A percentile compares a stretch with the other conserved stretches of the same genome.
Evolutionary conservation across 176 grass and related monocot species (phyloP).

Genomic region (Pontederia paniculata): DNA sequence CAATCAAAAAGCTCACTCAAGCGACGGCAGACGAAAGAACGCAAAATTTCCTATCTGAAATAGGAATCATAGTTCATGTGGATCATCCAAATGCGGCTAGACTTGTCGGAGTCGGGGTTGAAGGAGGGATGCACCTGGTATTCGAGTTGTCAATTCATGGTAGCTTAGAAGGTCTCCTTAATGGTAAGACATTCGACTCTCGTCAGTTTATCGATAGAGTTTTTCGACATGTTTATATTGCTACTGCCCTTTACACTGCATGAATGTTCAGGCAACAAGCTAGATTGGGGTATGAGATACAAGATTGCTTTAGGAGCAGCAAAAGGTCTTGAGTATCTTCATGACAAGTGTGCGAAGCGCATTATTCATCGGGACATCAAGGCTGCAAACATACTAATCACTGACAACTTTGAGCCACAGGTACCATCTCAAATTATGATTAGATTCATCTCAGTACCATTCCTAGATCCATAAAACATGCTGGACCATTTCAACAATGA

Average conservation of each 20-base stretch:
- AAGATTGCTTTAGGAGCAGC: slow-evolving; percentile 45
- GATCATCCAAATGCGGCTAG: slow-evolving; percentile 63
- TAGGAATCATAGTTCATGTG: slow-evolving; percentile 52
- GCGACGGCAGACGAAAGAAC: slow-evolving; percentile 16
- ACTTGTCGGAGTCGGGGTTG: slow-evolving; percentile 51
- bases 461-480: no score
- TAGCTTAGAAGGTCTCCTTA: slow-evolving; percentile 50
- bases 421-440: slow-evolving; percentile 17
- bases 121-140: slow-evolving; percentile 75
- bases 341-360: slow-evolving; percentile 47
- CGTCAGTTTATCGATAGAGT: no score
- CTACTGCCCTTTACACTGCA: no score
- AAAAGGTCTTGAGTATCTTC: slow-evolving; percentile 62
- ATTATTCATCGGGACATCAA: slow-evolving; percentile 90
- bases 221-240: no score
- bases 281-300: slow-evolving; percentile 50
- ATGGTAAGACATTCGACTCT: no score
- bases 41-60: slow-evolving; percentile 59
- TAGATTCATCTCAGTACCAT: no score
- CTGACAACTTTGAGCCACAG: slow-evolving; percentile 55
- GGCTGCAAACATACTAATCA: slow-evolving; percentile 58
- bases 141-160: slow-evolving; percentile 53
- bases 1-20: slow-evolving; percentile 42
- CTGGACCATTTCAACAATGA: no score
- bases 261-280: slow-evolving; percentile 23